These are phyloP conservation scores for Saxispiralis lemnorum DNA, from an alignment of 495 filamentous ascomycete genomes.

Conservation along the genomic window DNA sequence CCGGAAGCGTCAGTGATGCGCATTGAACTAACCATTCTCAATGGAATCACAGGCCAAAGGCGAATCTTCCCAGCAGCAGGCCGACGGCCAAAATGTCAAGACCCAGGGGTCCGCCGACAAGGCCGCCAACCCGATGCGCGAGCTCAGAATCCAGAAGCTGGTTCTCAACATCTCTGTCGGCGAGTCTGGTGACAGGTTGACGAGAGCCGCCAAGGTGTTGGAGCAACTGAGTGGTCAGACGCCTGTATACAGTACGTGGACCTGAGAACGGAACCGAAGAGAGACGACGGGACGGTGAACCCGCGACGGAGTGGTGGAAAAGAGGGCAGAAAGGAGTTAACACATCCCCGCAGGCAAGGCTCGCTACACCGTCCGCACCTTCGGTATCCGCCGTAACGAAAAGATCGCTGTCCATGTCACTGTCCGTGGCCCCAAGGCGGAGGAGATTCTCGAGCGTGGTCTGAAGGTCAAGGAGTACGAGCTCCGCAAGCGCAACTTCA, in stretches of 20 bases:
- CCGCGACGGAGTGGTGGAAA: not conserved
- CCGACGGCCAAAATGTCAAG: conserved; percentile 10
- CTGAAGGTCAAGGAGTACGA: conserved; percentile 99
- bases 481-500: conserved; percentile 96
- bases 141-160: conserved; percentile 99
- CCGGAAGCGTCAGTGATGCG: not conserved
- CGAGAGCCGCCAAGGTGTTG: conserved; percentile 97
- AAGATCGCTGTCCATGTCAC: conserved; percentile 99
- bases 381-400: conserved; percentile 99
- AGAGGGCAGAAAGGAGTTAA: not conserved
- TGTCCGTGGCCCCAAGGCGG: conserved; percentile 97
- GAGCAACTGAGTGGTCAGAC: conserved; percentile 99
- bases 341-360: conserved; percentile 60
- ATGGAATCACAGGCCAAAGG: conserved; percentile 12
- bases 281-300: not conserved
- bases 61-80: conserved; percentile 14
- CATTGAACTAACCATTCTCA: not conserved
- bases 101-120: conserved; percentile 23
- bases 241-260: conserved; percentile 78
- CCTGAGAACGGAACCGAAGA: not conserved
- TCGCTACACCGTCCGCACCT: conserved; percentile 99
- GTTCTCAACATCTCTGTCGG: conserved; percentile 99
- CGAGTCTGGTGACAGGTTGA: conserved; percentile 99
- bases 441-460: conserved; percentile 99
- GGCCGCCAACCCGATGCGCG: conserved; percentile 91